Base-by-base conservation (phyloP, 192 early-diverging fungal genomes). In the Backusella morwellensis region DNA sequence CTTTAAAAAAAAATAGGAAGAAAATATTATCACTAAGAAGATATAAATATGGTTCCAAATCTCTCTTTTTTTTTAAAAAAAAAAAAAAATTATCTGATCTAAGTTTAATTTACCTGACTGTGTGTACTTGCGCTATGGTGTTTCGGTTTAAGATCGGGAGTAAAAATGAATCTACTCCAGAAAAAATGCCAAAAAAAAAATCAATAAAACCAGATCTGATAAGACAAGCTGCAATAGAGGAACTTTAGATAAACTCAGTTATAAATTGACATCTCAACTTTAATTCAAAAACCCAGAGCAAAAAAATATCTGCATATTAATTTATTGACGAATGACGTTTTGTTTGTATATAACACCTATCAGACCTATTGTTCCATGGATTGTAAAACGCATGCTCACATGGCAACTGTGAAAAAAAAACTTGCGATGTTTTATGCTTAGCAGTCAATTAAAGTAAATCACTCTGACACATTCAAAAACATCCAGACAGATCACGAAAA, bases 1-100 rank as follows among this genome's bases (percentile, higher is more conserved):
- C 41, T 34, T 14, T 68, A 44, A 52, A 70, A 40, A 82, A 75
- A 32, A 80, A 84, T 29, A 44, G 70, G 19, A 78, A 76, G 32
- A 68, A 78, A 73, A 74, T 77, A 38, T 79, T 59, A 71, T 69
- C n/a, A 12, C 17, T 69, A 69, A 38, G 35, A 21, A 36, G 35
- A 21, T 40, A 69, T 38, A 69, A 38, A 69, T 35, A 36, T 23
- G 17, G 36, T 21, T 21, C 17, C n/a, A 38, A 69, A 59, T 23
- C 23, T 40, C 11, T 38, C 11, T 35, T 68, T 40, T 68, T 68
- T 66, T 66, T 29, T 8, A 3, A 32, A 12, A 40, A 40, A 40
- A 40, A 35, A 68, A 29, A 35, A 4, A 2, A 19, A 35, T 66
- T 35, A 32, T 35, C 29, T 21, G n/a, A 35, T 38, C 36, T 11